Base-by-base conservation (phyloP, 805 yeast species). In the Wickerhamomyces alni region DNA sequence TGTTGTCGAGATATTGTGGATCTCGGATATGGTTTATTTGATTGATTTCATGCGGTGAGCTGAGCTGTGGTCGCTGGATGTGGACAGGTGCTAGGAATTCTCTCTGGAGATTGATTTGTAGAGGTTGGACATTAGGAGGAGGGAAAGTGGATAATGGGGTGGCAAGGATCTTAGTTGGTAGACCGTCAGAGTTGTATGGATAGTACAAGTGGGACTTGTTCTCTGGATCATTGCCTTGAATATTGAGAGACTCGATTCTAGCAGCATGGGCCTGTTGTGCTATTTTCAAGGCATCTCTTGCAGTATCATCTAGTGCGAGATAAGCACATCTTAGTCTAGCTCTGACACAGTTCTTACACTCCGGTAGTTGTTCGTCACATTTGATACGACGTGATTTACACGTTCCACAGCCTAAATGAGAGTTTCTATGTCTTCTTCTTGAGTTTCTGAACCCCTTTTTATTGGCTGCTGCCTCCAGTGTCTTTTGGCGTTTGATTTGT, bases 391-490 rank as follows among this genome's bases (percentile, higher is more conserved):
- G 67, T 36, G 68, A 64, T 50, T 79, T 78, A 58, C 86, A 79
- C 17, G 80, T 77, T 3, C 75, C 77, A 60, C 93, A 83, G n/a
- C 93, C 91, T 38, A 74, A 55, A 51, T 81, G 87, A 7, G 86
- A 79, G 61, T 81, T 81, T 42, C 80, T 66, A 58, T 81, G 87
- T 43, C 72, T 70, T 50, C 82, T 65, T 50, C 86, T 63, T 17
- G 57, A 54, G 28, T 46, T 54, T 34, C 58, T 43, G 36, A 43
- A 41, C 5, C 48, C 46, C 32, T 45, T 49, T 34, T n/a, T n/a
- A n/a, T 47, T 54, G 3, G 36, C 22, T 16, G 30, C n/a, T 16
- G 26, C 24, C 12, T 42, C 43, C 19, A 38, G 32, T 11, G 12
- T 10, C 18, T 31, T 48, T 17, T 21, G 15, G 40, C 46, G 47